These are phyloP conservation scores for Barbarea vulgaris DNA, from an alignment of 345 rosid genomes.

Conservation along the genomic window DNA sequence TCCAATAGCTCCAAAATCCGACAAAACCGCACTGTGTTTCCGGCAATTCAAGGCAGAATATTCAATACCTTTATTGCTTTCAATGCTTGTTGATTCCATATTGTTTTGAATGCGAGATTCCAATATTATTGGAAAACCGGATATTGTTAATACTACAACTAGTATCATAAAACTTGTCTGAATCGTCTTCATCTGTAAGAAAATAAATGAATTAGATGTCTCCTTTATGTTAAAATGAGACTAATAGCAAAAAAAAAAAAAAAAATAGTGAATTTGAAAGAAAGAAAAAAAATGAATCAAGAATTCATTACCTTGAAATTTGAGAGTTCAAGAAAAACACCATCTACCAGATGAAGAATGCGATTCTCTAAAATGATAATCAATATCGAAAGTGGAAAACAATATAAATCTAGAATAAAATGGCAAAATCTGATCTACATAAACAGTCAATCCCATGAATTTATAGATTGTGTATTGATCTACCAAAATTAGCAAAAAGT, in stretches of 20 bases:
- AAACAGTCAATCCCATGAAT: background rate
- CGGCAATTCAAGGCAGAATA: slow-evolving; percentile 54
- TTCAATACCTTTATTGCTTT: background rate
- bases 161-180: slow-evolving; percentile 2
- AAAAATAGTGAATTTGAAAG: background rate
- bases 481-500: slow-evolving; percentile 18
- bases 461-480: slow-evolving; percentile 5
- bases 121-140: slow-evolving; percentile 10
- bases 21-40: no score
- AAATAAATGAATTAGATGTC: background rate
- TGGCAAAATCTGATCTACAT: background rate
- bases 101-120: background rate
- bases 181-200: slow-evolving; percentile 26
- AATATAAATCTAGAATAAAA: background rate
- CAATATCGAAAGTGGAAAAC: background rate
- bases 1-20: slow-evolving; percentile 74
- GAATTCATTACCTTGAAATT: background rate
- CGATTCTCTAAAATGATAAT: background rate
- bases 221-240: background rate
- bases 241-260: background rate
- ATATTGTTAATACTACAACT: slow-evolving; percentile 2
- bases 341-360: background rate
- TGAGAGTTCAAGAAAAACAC: background rate
- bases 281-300: background rate
- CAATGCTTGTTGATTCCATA: background rate